These are phyloP conservation scores for Saccharomycopsis hybrid DNA, from an alignment of 1,139 yeast genomes.

Conservation along the genomic window DNA sequence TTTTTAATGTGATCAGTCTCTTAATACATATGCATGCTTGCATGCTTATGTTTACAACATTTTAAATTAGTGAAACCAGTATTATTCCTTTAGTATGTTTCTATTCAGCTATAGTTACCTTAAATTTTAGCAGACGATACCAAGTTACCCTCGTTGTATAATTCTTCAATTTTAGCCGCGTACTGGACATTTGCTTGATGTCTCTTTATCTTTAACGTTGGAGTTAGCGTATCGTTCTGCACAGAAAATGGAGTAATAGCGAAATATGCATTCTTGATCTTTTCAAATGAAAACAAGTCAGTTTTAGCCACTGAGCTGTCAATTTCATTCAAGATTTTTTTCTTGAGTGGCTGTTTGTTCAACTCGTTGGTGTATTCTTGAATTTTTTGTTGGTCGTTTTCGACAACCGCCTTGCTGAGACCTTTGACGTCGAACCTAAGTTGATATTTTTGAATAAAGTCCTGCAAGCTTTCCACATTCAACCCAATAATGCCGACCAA, in stretches of 20 bases:
- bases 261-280: constrained; percentile 40
- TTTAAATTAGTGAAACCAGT: no score
- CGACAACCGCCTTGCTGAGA: neutral
- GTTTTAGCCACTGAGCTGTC: constrained; percentile 24
- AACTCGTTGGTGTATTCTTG: neutral
- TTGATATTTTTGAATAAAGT: neutral
- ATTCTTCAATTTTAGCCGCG: neutral
- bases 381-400: neutral
- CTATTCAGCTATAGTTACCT: neutral
- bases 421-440: neutral
- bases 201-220: constrained; percentile 50
- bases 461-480: constrained; percentile 26
- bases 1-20: no score
- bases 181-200: constrained; percentile 37
- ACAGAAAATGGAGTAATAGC: constrained; percentile 47
- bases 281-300: constrained; percentile 54
- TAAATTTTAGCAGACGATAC: neutral
- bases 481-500: constrained; percentile 45
- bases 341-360: neutral
- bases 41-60: no score
- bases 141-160: constrained; percentile 31
- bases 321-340: neutral
- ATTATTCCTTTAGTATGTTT: no score
- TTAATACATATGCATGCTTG: no score
- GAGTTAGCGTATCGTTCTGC: constrained; percentile 45